Conservation (phyloP, 2,329 filamentous ascomycete genomes). For the Penicillium sp. region DNA sequence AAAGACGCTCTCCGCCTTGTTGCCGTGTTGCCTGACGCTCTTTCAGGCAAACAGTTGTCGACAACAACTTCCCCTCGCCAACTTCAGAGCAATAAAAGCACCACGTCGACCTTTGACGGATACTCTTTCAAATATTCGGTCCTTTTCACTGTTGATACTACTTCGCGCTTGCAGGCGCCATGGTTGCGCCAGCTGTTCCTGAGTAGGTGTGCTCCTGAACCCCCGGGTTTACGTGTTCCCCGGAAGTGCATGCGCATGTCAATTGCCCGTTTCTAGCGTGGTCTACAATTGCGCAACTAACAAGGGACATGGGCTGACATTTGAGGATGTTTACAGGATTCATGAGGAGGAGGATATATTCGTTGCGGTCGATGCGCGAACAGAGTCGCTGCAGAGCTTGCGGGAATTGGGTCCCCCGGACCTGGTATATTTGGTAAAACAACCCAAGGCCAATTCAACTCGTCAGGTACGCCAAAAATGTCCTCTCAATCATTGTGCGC, state of each 20-base stretch:
- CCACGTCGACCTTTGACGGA: background rate
- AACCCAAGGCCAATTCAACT: constrained; percentile 57
- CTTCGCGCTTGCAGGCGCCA: constrained; percentile 43
- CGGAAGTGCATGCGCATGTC: constrained; percentile 21
- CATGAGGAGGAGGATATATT: constrained; percentile 87
- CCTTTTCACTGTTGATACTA: constrained; percentile 3
- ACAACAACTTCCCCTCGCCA: constrained; percentile 12
- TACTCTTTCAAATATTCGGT: background rate
- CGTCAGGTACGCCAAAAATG: constrained; percentile 49
- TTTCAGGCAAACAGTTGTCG: constrained; percentile 6
- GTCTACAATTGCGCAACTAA: constrained; percentile 5
- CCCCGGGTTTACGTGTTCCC: constrained; percentile 30
- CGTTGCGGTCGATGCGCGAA: constrained; percentile 83
- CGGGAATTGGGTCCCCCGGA: constrained; percentile 95
- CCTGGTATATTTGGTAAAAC: constrained; percentile 89
- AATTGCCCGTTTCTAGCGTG: constrained; percentile 10
- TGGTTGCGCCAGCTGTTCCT: constrained; percentile 73
- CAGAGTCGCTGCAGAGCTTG: constrained; percentile 78
- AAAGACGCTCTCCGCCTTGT: constrained; percentile 17
- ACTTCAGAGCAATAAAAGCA: background rate
- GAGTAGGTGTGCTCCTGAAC: constrained; percentile 56
- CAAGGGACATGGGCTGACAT: constrained; percentile 19
- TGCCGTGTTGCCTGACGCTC: constrained; percentile 23
- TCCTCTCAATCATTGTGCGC: background rate
- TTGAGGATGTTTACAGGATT: constrained; percentile 58